Base-by-base conservation (phyloP, 2,329 filamentous ascomycete species). In the Penicillium nordicum region DNA sequence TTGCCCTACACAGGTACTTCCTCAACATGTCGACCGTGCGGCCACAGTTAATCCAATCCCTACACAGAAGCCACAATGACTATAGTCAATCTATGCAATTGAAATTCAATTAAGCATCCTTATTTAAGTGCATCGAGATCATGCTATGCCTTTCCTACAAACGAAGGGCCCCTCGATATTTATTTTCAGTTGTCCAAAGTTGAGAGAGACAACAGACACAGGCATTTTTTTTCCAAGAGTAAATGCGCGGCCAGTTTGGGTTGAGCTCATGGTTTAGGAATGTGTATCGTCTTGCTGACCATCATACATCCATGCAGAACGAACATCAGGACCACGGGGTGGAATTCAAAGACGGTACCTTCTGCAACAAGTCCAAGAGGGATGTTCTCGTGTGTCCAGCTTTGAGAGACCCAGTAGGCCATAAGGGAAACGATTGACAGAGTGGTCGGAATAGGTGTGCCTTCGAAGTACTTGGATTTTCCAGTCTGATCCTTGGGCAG, bases 381-480 rank as follows among this genome's bases (percentile, higher is more conserved):
- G n/a, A 99, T 75, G 56, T 86, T 79, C 25, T 89, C 86, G 58
- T 90, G 81, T 44, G 93, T 82, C 89, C 89, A 93, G 60, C 88
- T 88, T 64, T 90, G 82, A 55, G 82, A 86, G 30, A 95, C 84
- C 88, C 92, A 97, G 77, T 88, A 96, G 30, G 88, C 90, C 90
- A 97, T 96, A 56, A 96, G 68, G 14, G 82, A 85, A 60, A 90
- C 91, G 64, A 96, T 86, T 2, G 82, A 87, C 25, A 97, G 80
- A 25, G 89, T 92, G 3, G 92, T 97, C 1, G 94, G 94, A 68
- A 97, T 97, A 1, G 94, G 94, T 0, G 93, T 96, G 66, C 94
- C 94, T 78, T 99, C 94, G 67, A 99, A 99, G 78, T 96, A 99
- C 70, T 89, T 84, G 57, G 89, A 91, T 79, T 99, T 99, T 65